Base-by-base conservation (phyloP, 106 monocot genomes). In the Apostasia ramifera region DNA sequence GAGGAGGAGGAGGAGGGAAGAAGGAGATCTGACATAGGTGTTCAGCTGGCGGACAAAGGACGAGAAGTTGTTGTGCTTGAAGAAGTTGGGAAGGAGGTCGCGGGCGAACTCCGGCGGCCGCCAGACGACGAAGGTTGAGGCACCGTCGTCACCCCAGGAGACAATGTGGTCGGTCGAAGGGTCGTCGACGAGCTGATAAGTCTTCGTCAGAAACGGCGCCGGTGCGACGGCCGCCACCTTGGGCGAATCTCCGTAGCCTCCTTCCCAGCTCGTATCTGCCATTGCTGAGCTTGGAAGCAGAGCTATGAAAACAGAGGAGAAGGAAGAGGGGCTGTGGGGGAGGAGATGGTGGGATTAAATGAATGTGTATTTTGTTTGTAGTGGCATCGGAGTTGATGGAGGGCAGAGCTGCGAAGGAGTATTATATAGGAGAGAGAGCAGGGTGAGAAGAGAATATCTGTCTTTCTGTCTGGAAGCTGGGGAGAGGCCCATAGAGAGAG, bases 61-160 rank as follows among this genome's bases (percentile, higher is more conserved):
- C 66, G 93, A 93, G 86, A 93, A 93, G 67, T 93, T 93, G 73
- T 89, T 93, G 83, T 93, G 93, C 88, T 93, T 94, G 86, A 94
- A 94, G 69, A 84, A 89, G 54, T 87, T 94, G 50, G 90, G 90
- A 47, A 94, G 76, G 66, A 94, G 81, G 54, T 91, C 91, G 40
- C 88, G 80, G 6, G 94, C 87, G 79, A 94, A 94, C 67, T 94
- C 94, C 6, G 91, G 88, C n/a, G 94, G 94, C 4, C 85, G 76
- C 91, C 91, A 94, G 68, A 94, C 94, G 75, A 94, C 67, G 78
- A 94, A 94, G 48, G 88, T 78, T 47, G 88, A 79, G 6, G 38
- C 59, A 44, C 93, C 93, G 61, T 88, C 88, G 40, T 88, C 90
- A 79, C 86, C 91, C 94, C 94, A 94, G 59, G 94, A 90, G 70